Evolutionary conservation across 2,329 filamentous ascomycete genomes (phyloP), one percentile per base, ranked within the genome.

Genomic region (Chaetoscypha palmicola): DNA sequence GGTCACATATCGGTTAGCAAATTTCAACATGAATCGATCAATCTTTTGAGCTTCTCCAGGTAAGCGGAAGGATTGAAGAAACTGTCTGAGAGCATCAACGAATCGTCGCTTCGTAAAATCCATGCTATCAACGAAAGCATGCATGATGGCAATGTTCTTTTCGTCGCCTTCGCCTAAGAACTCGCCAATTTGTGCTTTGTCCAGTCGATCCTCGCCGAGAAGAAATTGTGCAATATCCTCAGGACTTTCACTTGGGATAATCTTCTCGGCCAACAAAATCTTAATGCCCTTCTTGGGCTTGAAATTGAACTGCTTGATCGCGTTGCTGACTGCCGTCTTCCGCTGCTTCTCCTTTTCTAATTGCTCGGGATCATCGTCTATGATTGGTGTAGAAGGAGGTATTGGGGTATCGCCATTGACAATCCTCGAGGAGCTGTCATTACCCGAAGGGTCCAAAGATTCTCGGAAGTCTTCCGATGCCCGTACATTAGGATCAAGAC

Each of bases 11-110:
- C 91, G 82, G 64, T 97, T 91, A 8, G 92, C 92, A 66, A 97
- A 98, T 64, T 98, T 98, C 54, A 98, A 71, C 92, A 98, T 97
- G 67, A 97, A 94, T 37, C 92, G 86, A 78, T 98, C 92, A 54
- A 98, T 98, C 70, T 98, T 98, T 62, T 98, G 92, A 0, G 90
- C 90, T 66, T 98, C 92, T 48, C 92, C 92, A 0, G 92, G 92
- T 11, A 98, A 71, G 50, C 92, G 84, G 71, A 98, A 98, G 21
- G 88, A 86, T 63, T 98, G 92, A 10, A 98, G 70, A 58, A 98
- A 98, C 46, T 88, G 82, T 28, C 92, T 81, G 20, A 98, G 69
- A 11, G 92, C 84, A 64, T 96, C 91, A 5, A 96, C 91, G 57
- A 98, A 98, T 2, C 90, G 82, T 43, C 83, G 87, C 64, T 90